A percentile compares a stretch with the other conserved stretches of the same genome.
These are phyloP conservation scores for Syncephalastrum monosporum DNA, from an alignment of 371 early-diverging fungal species.

Conservation along the genomic window DNA sequence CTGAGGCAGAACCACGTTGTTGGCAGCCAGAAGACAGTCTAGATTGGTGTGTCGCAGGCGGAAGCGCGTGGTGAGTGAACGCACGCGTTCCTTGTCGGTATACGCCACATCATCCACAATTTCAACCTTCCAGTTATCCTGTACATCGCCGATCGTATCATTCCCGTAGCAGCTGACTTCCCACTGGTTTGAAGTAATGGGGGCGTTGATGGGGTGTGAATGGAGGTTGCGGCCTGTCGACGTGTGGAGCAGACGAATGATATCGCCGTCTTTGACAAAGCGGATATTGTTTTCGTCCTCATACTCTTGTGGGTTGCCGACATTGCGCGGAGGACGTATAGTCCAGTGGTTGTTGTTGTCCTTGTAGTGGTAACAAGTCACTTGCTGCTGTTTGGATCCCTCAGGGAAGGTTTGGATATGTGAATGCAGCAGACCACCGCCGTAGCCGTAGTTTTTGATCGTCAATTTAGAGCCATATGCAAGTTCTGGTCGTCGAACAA, in stretches of 20 bases:
- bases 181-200: slow-evolving; percentile 77
- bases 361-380: slow-evolving; percentile 83
- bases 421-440: slow-evolving; percentile 97
- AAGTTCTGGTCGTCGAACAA: slow-evolving; percentile 58
- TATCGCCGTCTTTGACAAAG: slow-evolving; percentile 75
- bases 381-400: slow-evolving; percentile 48
- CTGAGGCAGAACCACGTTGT: slow-evolving; percentile 81
- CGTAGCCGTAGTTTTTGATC: slow-evolving; percentile 80
- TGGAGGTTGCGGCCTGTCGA: slow-evolving; percentile 78
- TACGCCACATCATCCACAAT: slow-evolving; percentile 62
- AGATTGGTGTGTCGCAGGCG: slow-evolving; percentile 76
- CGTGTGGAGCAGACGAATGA: slow-evolving; percentile 79
- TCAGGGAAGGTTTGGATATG: slow-evolving; percentile 92
- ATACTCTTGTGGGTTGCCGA: slow-evolving; percentile 3
- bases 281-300: slow-evolving; percentile 16
- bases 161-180: slow-evolving; percentile 87
- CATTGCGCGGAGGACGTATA: slow-evolving; percentile 38
- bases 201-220: slow-evolving; percentile 80
- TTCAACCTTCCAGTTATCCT: slow-evolving; percentile 92
- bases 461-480: slow-evolving; percentile 92
- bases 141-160: slow-evolving; percentile 63
- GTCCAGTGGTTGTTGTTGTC: slow-evolving; percentile 97
- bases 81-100: slow-evolving; percentile 33
- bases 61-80: slow-evolving; percentile 85
- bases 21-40: slow-evolving; percentile 79